These are phyloP conservation scores for Macrolepiota dolichaula DNA, from an alignment of 768 basidiomycete genomes.

Conservation along the genomic window DNA sequence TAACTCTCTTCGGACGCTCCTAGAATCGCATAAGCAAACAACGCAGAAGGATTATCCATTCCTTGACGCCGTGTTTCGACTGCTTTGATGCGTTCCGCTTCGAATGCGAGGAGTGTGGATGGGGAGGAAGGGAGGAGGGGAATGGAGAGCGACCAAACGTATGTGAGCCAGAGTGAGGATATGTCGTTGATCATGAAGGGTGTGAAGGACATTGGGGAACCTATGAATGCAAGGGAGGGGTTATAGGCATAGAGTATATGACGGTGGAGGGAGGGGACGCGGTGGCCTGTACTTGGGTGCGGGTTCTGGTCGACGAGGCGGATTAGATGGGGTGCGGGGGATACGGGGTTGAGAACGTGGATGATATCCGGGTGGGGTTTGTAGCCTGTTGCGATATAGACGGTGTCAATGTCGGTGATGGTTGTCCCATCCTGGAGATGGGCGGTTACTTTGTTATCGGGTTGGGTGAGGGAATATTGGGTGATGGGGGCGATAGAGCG, in stretches of 20 bases:
- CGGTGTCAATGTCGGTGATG: slow-evolving; percentile 37
- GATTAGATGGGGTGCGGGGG: slow-evolving; percentile 12
- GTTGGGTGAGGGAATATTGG: slow-evolving; percentile 21
- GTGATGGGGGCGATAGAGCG: slow-evolving; percentile 37
- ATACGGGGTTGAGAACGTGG: slow-evolving; percentile 24
- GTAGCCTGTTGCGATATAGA: slow-evolving; percentile 48
- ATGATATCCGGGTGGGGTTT: slow-evolving; percentile 38
- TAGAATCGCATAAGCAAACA: slow-evolving; percentile 34
- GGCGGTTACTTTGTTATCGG: slow-evolving; percentile 28
- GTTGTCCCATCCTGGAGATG: slow-evolving; percentile 33
- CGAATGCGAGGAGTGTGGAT: slow-evolving; percentile 32
- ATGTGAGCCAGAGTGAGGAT: slow-evolving; percentile 44
- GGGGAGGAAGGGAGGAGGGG: slow-evolving; percentile 32
- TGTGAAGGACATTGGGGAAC: slow-evolving; percentile 37
- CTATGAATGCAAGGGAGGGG: slow-evolving; percentile 44
- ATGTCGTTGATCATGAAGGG: slow-evolving; percentile 49
- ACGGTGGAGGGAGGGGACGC: slow-evolving; percentile 42
- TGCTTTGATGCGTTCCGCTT: slow-evolving; percentile 29
- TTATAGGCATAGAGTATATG: slow-evolving; percentile 45
- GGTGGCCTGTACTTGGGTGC: slow-evolving; percentile 21
- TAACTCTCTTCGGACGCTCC: slow-evolving; percentile 31
- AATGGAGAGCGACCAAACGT: slow-evolving; percentile 33
- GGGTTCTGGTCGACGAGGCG: slow-evolving; percentile 25
- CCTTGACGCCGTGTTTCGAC: slow-evolving; percentile 19
- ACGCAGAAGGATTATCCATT: slow-evolving; percentile 25